Base-by-base conservation (phyloP, 805 yeast species). In the Cyberlindnera mycetangii region DNA sequence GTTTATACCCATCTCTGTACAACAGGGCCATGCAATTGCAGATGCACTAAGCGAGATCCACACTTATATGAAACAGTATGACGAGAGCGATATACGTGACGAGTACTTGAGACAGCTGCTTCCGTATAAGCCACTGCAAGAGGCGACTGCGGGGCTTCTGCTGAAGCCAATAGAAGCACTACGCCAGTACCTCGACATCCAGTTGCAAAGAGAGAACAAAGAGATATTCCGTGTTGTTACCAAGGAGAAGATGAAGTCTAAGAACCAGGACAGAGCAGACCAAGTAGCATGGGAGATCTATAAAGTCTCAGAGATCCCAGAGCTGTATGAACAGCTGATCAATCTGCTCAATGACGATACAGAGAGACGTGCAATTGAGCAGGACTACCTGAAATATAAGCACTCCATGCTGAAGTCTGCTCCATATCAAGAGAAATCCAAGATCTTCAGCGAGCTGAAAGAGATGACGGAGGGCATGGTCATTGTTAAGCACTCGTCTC, bases 391-490 rank as follows among this genome's bases (percentile, higher is more conserved):
- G 31, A 70, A 73, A 44, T 79, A 81, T 58, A 74, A 77, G 47
- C 75, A 79, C 47, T 74, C 74, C 16, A 63, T 78, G 34, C 63
- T 89, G 41, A 69, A 67, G 45, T 69, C 75, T 2, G 68, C 78
- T 28, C 88, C 93, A 0, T 42, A 45, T 0, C 60, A 61, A 0
- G 50, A 54, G 2, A 81, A 82, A 44, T 59, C 61, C 14, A 47
- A 44, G 2, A 54, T 74, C 21, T 67, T 68, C 9, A 53, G 55
- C 1, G 72, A 75, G 21, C 65, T 89, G 4, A 67, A 67, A 35
- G 78, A 75, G 9, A 71, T 79, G 74, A 78, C 79, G 0, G 81
- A 79, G 12, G 95, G 85, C 28, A 78, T 90, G 82, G 78, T 89
- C 4, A 66, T 83, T 14, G 78, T 92, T 14, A 75, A 78, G 32